phyloP scores from a whole-genome alignment of 495 filamentous ascomycete genomes.

The Diplogelasinospora grovesii region DNA sequence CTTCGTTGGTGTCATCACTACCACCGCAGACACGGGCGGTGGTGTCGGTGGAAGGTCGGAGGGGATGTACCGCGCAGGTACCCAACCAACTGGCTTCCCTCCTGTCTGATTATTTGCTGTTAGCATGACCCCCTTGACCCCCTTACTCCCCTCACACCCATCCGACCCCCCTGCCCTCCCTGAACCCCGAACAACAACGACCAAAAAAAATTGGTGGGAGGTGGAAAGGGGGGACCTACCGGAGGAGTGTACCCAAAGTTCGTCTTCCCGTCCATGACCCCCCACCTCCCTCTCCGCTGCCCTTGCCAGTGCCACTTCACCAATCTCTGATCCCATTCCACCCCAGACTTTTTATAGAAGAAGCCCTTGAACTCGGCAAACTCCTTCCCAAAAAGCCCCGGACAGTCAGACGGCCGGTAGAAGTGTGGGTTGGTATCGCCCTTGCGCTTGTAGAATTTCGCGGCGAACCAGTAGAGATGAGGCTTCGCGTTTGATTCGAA shows the following conservation, averaged over 20 bases:
- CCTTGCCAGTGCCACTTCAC: conserved; percentile 3
- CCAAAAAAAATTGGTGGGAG: neutral
- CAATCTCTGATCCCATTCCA: conserved; percentile 49
- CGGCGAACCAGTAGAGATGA: conserved; percentile 33
- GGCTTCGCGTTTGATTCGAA: conserved; percentile 42
- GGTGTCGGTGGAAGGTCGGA: neutral
- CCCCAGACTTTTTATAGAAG: conserved; percentile 50
- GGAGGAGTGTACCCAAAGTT: conserved; percentile 31
- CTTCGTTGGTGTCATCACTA: no score
- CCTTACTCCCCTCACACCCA: conserved; percentile 8
- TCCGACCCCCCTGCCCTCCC: conserved; percentile 32
- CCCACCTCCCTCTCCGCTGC: neutral
- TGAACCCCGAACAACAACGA: no score
- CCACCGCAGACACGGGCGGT: no score
- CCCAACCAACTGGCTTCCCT: conserved; percentile 32
- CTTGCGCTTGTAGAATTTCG: conserved; percentile 28
- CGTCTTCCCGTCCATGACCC: no score
- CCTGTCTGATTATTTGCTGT: conserved; percentile 17
- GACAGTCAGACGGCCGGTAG: conserved; percentile 17
- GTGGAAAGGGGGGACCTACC: conserved; percentile 20
- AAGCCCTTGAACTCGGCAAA: conserved; percentile 45
- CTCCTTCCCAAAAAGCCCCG: conserved; percentile 26
- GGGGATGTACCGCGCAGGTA: conserved; percentile 7
- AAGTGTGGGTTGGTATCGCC: conserved; percentile 18
- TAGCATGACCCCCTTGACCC: no score